Evolutionary conservation across 305 asterid genomes (phyloP), one percentile per base, ranked within the genome.

Genomic region (Nicotiana rustica): DNA sequence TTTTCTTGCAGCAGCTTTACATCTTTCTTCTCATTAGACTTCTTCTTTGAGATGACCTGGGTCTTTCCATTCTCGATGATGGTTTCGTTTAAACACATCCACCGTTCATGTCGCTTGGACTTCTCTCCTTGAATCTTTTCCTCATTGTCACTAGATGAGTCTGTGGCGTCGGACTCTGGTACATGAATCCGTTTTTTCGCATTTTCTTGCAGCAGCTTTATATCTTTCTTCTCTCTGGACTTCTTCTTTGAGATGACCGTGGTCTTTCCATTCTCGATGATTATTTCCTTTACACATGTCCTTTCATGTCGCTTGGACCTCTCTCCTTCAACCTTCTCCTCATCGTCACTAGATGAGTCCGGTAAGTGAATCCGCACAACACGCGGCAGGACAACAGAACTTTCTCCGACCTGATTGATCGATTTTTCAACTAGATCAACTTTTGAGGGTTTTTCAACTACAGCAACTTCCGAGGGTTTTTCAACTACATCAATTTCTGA

Each of bases 151-250:
- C 83, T 61, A 10, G 97, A 93, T 0, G 97, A 91, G 5, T 94
- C 98, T 0, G 98, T 94, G 56, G 97, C 97, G 66, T 93, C 97
- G 10, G 79, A 80, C 68, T 94, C 98, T 0, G 93, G 89, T 5
- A 91, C 94, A 0, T 85, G 80, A 35, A 94, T 88, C 44, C 90
- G 83, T n/a, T 75, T 49, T 44, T 49, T 75, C 17, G 12, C 44
- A 75, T 75, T 75, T 49, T 25, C 56, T 10, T 84, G 81, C 83
- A 19, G 13, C 21, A 67, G 4, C 75, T 64, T 52, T 82, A 10
- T 29, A 57, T 10, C 36, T 55, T 62, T 69, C 5, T 71, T 78
- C 52, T 14, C 62, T 55, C 29, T 81, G 44, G 18, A 15, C 1
- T 0, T 56, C 44, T 6, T 38, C 25, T 21, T 21, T 15, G 12